These are phyloP conservation scores for Calonectria honghensis DNA, from an alignment of 2,329 filamentous ascomycete genomes.

Conservation along the genomic window DNA sequence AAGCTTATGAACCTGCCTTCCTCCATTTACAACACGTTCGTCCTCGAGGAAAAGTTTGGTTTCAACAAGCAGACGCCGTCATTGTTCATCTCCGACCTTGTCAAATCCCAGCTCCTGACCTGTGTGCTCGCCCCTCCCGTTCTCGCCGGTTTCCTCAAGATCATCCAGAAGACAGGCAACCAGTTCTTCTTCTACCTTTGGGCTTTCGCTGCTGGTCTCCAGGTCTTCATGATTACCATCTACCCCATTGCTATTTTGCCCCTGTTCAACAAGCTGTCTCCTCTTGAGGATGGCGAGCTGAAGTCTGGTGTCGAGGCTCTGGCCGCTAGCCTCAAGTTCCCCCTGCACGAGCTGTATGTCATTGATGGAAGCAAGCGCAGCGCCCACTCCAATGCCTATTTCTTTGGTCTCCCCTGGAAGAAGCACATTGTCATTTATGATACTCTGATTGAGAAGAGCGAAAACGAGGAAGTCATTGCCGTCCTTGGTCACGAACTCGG, in stretches of 20 bases:
- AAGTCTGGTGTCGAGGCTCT: constrained; percentile 92
- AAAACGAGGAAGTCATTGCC: constrained; percentile 93
- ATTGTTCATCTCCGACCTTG: constrained; percentile 90
- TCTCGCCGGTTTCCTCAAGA: constrained; percentile 92
- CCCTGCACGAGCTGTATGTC: constrained; percentile 93
- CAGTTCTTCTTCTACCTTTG: constrained; percentile 99
- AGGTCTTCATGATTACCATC: constrained; percentile 95
- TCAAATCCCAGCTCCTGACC: constrained; percentile 91
- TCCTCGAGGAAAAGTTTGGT: constrained; percentile 96
- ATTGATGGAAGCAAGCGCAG: constrained; percentile 94
- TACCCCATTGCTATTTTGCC: constrained; percentile 96
- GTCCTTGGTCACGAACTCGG: constrained; percentile 97
- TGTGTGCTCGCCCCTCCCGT: constrained; percentile 89
- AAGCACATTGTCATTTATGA: constrained; percentile 99
- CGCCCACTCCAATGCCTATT: constrained; percentile 93
- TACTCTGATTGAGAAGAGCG: constrained; percentile 96
- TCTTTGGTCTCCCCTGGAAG: constrained; percentile 98
- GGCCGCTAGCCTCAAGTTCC: constrained; percentile 90
- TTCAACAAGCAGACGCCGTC: constrained; percentile 98
- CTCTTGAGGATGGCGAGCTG: constrained; percentile 88
- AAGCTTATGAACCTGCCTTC: constrained; percentile 87
- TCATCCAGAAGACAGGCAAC: constrained; percentile 94
- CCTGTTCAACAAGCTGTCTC: constrained; percentile 98
- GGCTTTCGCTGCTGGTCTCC: constrained; percentile 91
- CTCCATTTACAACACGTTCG: constrained; percentile 94